Conservation (phyloP, 2,329 filamentous ascomycete species). For the Aspergillus quadrilineatus region DNA sequence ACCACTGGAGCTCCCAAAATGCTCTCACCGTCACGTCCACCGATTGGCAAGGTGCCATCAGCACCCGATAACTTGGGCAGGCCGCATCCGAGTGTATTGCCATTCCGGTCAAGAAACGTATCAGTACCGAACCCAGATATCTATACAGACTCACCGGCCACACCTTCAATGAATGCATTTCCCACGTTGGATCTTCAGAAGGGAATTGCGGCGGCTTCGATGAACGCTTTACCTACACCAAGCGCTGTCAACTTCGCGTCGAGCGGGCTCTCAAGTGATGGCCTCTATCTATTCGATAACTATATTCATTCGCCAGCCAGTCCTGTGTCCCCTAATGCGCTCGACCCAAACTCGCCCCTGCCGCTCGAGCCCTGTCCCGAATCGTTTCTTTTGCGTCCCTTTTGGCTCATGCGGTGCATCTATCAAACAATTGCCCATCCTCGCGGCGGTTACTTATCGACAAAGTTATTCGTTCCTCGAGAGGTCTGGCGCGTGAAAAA, state of each 20-base stretch:
- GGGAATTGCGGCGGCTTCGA: constrained; percentile 49
- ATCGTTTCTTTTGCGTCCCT: constrained; percentile 84
- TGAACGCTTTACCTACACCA: constrained; percentile 68
- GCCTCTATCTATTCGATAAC: constrained; percentile 79
- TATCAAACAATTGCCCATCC: constrained; percentile 92
- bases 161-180: constrained; percentile 70
- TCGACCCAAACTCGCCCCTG: constrained; percentile 65
- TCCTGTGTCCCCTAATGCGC: constrained; percentile 65
- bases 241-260: constrained; percentile 60
- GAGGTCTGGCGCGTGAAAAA: constrained; percentile 94
- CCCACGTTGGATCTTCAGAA: constrained; percentile 48
- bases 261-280: constrained; percentile 60
- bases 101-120: constrained; percentile 71
- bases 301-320: constrained; percentile 68
- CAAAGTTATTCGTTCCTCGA: constrained; percentile 84
- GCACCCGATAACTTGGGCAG: constrained; percentile 55
- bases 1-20: constrained; percentile 28
- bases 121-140: constrained; percentile 62
- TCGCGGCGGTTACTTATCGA: constrained; percentile 86
- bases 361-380: constrained; percentile 89
- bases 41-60: constrained; percentile 41
- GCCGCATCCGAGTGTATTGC: constrained; percentile 69
- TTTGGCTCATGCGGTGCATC: constrained; percentile 94
- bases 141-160: constrained; percentile 69
- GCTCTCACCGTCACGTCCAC: constrained; percentile 34